Base-by-base conservation (phyloP, 768 basidiomycete genomes). In the Pleurotus salmoneostramineus region DNA sequence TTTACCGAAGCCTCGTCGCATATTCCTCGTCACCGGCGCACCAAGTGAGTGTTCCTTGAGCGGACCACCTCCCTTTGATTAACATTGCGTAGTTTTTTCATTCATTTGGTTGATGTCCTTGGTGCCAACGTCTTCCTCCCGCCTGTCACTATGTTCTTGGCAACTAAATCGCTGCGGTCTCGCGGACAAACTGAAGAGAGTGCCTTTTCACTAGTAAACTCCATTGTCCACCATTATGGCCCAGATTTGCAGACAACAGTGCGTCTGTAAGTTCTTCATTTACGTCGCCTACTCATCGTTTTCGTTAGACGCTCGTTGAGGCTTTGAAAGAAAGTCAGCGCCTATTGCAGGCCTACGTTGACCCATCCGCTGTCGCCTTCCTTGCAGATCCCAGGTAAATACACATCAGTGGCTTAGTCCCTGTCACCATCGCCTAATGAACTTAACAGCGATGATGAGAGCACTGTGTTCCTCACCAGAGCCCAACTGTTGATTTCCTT, bases 1-100 rank as follows among this genome's bases (percentile, higher is more conserved):
- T 98, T 99, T 72, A 93, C 94, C 0, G 95, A 97, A 68, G 96
- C 97, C 8, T 84, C 90, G 3, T 86, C 84, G 57, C 91, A 98
- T 64, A 84, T 99, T 57, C 97, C 97, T 12, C 86, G 91, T 3
- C 96, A 99, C 71, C 87, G 97, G 21, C 89, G 93, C 46, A 86
- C 89, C 56, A 89, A 88, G 94, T 95, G 6, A 33, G 84, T 74
- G 14, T 55, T 62, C 33, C 34, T 34, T 33, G 34, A 46, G 17
- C n/a, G 33, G 40, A 6, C 31, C 5, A 33, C 0, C 15, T 34
- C 7, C 31, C 4, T 15, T 10, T 43, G 44, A 56, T 50, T 62
- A 15, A 58, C 47, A 50, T 17, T 51, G 51, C 56, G 31, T 47
- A 95, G 93, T 56, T 96, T 99, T 73, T 98, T 95, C 72, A 77